Base-by-base conservation (phyloP, 2,329 filamentous ascomycete genomes). In the Xylaria sp. region DNA sequence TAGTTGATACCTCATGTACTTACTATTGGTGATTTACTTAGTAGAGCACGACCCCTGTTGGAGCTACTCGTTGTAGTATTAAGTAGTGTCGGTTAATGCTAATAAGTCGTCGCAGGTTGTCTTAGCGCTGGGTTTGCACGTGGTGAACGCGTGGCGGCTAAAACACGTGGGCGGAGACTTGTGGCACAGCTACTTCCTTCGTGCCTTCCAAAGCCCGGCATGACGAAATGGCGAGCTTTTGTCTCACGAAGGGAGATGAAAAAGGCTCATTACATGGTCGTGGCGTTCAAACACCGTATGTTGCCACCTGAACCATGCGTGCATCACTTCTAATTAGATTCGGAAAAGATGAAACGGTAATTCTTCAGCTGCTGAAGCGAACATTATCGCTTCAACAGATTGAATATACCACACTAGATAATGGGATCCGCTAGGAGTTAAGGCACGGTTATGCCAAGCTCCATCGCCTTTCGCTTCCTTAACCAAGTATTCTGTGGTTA, bases 91-190 rank as follows among this genome's bases (percentile, higher is more conserved):
- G 4, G 13, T 60, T 16, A 60, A 44, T 50, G 27, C 58, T 40
- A 57, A 58, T 16, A 42, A 16, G 18, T 6, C 16, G 37, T 63
- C 10, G 42, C 32, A 60, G 29, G n/a, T 58, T 58, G 35, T 40
- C 60, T 67, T 69, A 67, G 67, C 60, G 48, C 25, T 27, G 40
- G 51, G 16, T 47, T 50, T 27, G 42, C 67, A 67, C 67, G 67
- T 69, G 63, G 63, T 61, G 53, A 32, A 66, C 67, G 67, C 63
- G 67, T 69, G 67, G 67, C 67, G 60, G 67, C 60, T 63, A 66
- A 63, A 57, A 44, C 63, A 69, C 66, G 66, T 69, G 66, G 63
- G 42, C 13, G 44, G 54, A 23, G 57, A 25, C 53, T 59, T 40
- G 47, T 63, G 51, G 37, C 50, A 58, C 50, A n/a, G 25, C n/a